These are phyloP conservation scores for Verticillium alfalfae DNA, from an alignment of 2,329 filamentous ascomycete species.

Conservation along the genomic window DNA sequence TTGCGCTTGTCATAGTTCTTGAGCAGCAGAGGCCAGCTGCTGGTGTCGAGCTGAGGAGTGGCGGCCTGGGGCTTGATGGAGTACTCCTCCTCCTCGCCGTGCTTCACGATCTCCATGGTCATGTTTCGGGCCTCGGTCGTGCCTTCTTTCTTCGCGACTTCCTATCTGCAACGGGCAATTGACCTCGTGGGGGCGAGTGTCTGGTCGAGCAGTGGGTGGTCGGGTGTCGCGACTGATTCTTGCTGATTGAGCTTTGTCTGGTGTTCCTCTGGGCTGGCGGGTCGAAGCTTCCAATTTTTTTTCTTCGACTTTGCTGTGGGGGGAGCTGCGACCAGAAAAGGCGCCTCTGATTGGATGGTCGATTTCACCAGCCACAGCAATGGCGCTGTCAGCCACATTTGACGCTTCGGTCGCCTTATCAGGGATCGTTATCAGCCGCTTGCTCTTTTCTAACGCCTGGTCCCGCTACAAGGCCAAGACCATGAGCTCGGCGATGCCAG, in stretches of 20 bases:
- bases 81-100: slow-evolving; percentile 61
- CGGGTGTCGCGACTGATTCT: neutral
- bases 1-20: slow-evolving; percentile 93
- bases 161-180: slow-evolving; percentile 14
- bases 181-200: slow-evolving; percentile 14
- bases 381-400: neutral
- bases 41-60: slow-evolving; percentile 75
- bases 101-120: slow-evolving; percentile 42
- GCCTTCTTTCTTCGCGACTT: slow-evolving; percentile 4
- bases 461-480: too few relatives aligned
- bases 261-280: neutral
- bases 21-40: slow-evolving; percentile 85
- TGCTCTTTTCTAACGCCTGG: neutral
- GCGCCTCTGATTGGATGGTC: slow-evolving; percentile 8
- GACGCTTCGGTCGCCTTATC: neutral
- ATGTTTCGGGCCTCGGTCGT: slow-evolving; percentile 17
- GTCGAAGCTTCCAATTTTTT: slow-evolving; percentile 23
- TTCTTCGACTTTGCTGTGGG: slow-evolving; percentile 20
- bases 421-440: neutral
- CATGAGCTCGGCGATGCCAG: too few relatives aligned
- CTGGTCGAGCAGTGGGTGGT: neutral
- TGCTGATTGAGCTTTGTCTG: neutral
- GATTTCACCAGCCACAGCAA: slow-evolving; percentile 6
- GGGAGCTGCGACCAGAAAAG: slow-evolving; percentile 18
- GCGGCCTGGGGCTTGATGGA: slow-evolving; percentile 88